A percentile compares a stretch with the other conserved stretches of the same genome.
Evolutionary conservation across 1,139 yeast species (phyloP).

Genomic region (Pichia norvegensis): DNA sequence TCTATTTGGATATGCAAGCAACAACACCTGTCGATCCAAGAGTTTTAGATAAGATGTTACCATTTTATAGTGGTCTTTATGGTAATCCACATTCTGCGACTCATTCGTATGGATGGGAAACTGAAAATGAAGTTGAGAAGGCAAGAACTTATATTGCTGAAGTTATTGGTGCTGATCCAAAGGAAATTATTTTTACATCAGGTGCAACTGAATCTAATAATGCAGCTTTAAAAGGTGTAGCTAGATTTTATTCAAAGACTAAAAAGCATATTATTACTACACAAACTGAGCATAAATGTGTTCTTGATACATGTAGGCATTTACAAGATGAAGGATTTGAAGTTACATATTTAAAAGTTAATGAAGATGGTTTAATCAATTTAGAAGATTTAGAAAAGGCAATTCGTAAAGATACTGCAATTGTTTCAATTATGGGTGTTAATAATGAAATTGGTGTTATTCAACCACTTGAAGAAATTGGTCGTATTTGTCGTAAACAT

Average conservation of each 20-base stretch:
- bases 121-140: conserved; percentile 82
- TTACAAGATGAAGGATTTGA: conserved; percentile 96
- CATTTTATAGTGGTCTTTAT: conserved; percentile 84
- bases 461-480: conserved; percentile 94
- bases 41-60: conserved; percentile 88
- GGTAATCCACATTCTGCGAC: conserved; percentile 98
- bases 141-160: conserved; percentile 79
- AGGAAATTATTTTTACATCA: conserved; percentile 91
- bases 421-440: conserved; percentile 96
- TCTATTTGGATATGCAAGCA: conserved; percentile 92
- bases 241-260: conserved; percentile 81
- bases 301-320: conserved; percentile 88
- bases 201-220: conserved; percentile 98
- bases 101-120: conserved; percentile 99
- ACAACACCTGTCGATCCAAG: conserved; percentile 98
- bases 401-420: conserved; percentile 82
- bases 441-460: conserved; percentile 97
- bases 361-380: conserved; percentile 68
- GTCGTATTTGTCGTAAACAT: conserved; percentile 72
- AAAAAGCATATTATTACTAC: conserved; percentile 92
- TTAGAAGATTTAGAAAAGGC: conserved; percentile 72
- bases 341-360: conserved; percentile 85
- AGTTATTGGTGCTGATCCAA: conserved; percentile 87
- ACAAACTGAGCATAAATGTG: conserved; percentile 97
- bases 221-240: conserved; percentile 91